Percentiles rank a stretch among this genome's conserved stretches.
Conservation (phyloP, 73 alveolate species). For the Diophrys appendiculata region DNA sequence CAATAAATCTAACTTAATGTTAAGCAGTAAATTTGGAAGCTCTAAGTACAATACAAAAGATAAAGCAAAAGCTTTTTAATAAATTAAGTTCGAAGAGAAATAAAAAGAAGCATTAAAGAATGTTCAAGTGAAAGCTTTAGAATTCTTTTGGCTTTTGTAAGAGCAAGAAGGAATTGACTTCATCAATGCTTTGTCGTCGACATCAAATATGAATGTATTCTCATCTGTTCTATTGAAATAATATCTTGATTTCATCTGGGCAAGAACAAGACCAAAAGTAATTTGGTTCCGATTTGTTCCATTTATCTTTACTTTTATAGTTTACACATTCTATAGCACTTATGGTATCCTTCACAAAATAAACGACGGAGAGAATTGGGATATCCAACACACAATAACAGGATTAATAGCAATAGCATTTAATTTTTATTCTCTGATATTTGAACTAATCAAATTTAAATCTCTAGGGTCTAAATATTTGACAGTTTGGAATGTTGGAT, state of each 20-base stretch:
- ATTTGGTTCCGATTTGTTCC: not conserved
- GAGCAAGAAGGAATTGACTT: not conserved
- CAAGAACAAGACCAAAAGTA: not conserved
- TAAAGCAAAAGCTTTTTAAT: no score
- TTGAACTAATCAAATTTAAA: not conserved
- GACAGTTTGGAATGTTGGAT: not conserved
- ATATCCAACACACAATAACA: not conserved
- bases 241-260: not conserved
- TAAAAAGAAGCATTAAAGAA: not conserved
- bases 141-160: not conserved
- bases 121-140: not conserved
- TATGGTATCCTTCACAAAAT: not conserved
- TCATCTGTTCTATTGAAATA: not conserved
- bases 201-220: not conserved
- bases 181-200: not conserved
- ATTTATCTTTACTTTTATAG: not conserved
- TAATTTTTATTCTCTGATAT: not conserved
- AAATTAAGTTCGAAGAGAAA: not conserved
- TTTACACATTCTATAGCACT: not conserved
- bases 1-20: no score
- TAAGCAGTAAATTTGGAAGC: no score
- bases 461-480: not conserved
- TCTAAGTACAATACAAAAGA: not conserved
- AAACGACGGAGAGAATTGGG: not conserved
- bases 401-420: not conserved